Evolutionary conservation across 805 yeast species (phyloP), one percentile per base, ranked within the genome.

Genomic region (Pichia nakasei): DNA sequence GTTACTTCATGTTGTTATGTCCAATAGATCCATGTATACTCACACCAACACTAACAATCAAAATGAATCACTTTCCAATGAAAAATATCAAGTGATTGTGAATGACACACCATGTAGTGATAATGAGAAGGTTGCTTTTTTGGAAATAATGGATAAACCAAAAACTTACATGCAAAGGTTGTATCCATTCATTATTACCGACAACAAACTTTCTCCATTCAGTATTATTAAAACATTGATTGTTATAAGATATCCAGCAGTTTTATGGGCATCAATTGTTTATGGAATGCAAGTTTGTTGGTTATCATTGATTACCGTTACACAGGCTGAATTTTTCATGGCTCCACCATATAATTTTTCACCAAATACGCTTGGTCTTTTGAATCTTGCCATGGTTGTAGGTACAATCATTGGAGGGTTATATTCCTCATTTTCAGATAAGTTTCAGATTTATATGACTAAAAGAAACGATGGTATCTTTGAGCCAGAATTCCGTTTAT

Each of bases 271-370:
- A 21, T 19, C 33, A 17, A 2, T 34, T 33, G 32, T n/a, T 13
- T 33, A 33, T 40, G 43, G 43, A 22, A 22, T 40, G 2, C 43
- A 40, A 26, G 34, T 40, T 35, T 40, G 43, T 9, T 40, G 43
- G 43, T 18, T 40, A 13, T 40, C 43, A 8, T 40, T 40, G 15
- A 40, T 40, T 9, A 22, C 43, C 2, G 38, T 40, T 13, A 12
- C 38, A 6, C 32, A 40, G 20, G 12, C 43, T 27, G 24, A 34
- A 20, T 40, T 40, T 11, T 40, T 33, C 11, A 22, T 22, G 22
- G 43, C 32, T 7, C 38, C 43, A 24, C 43, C 43, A 24, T 40
- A 34, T 11, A 24, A 24, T 26, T 40, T 40, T n/a, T n/a, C 17
- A 22, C 7, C 22, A 22, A 21, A 34, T 26, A 21, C 43, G 19